These are phyloP conservation scores for Pythium rishiriense DNA, from an alignment of 352 stramenopile genomes.

Conservation along the genomic window DNA sequence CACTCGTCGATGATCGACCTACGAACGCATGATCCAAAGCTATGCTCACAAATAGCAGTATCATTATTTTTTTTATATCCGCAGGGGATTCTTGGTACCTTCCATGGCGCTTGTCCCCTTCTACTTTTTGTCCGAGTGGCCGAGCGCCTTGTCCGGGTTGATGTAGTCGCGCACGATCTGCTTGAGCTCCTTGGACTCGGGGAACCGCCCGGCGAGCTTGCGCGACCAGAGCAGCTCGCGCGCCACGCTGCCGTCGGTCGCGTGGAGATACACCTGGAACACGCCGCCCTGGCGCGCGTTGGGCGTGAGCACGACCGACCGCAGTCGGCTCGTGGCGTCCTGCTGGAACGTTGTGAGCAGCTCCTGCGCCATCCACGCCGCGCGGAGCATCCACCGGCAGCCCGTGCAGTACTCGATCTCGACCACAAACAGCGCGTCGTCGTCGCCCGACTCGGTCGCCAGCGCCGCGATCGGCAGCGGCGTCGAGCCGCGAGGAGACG, in stretches of 20 bases:
- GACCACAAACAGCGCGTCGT: constrained; percentile 48
- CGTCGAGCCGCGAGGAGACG: background rate
- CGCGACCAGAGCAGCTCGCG: constrained; percentile 86
- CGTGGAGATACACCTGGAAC: constrained; percentile 68
- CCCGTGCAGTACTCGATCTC: constrained; percentile 93
- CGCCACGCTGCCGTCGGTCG: constrained; percentile 37
- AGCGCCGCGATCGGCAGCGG: constrained; percentile 17
- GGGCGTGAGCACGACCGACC: constrained; percentile 63
- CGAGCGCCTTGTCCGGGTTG: constrained; percentile 77
- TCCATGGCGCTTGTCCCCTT: no score
- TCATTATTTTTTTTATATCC: background rate
- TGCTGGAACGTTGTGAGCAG: constrained; percentile 91
- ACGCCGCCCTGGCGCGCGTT: constrained; percentile 59
- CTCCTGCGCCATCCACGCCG: constrained; percentile 90
- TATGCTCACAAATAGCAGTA: background rate
- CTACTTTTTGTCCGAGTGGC: constrained; percentile 83
- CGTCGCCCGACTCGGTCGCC: background rate
- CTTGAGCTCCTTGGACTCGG: constrained; percentile 92
- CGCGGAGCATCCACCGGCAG: constrained; percentile 89
- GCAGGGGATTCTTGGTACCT: no score
- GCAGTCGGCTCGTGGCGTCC: constrained; percentile 50
- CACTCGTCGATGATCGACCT: constrained; percentile 9
- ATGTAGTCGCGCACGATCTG: constrained; percentile 90
- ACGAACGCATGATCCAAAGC: background rate
- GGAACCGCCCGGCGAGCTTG: constrained; percentile 79